A percentile compares a stretch with the other conserved stretches of the same genome.
Evolutionary conservation across 2,329 filamentous ascomycete species (phyloP).

Genomic region (Xylariaceae sp.): DNA sequence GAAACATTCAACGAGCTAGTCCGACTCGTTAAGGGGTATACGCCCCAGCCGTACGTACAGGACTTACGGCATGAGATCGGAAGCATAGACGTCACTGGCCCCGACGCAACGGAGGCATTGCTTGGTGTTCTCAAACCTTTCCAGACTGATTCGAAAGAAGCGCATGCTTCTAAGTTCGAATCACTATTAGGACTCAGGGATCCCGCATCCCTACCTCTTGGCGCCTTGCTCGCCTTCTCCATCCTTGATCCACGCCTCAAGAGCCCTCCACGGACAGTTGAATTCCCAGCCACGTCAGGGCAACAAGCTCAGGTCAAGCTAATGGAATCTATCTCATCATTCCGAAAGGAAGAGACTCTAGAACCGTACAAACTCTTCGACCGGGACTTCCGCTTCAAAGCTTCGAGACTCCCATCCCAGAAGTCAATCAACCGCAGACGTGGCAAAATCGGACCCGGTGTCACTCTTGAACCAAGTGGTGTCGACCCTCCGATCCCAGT

Average conservation of each 20-base stretch:
- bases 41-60: slow-evolving; percentile 57
- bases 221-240: slow-evolving; percentile 66
- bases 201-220: slow-evolving; percentile 62
- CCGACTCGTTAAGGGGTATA: slow-evolving; percentile 53
- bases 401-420: slow-evolving; percentile 65
- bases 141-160: slow-evolving; percentile 31
- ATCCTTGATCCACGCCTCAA: slow-evolving; percentile 74
- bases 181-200: slow-evolving; percentile 58
- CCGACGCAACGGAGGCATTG: slow-evolving; percentile 74
- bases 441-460: slow-evolving; percentile 56
- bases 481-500: slow-evolving; percentile 74
- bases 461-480: slow-evolving; percentile 49
- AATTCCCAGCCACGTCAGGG: slow-evolving; percentile 33
- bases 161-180: slow-evolving; percentile 46
- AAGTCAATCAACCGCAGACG: slow-evolving; percentile 77
- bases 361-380: slow-evolving; percentile 59
- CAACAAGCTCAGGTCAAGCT: slow-evolving; percentile 34
- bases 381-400: slow-evolving; percentile 58
- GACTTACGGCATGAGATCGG: slow-evolving; percentile 65
- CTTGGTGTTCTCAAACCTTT: slow-evolving; percentile 59
- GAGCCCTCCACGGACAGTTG: slow-evolving; percentile 61
- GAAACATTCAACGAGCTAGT: slow-evolving; percentile 62
- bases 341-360: slow-evolving; percentile 57
- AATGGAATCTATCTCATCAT: slow-evolving; percentile 57
- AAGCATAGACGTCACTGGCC: slow-evolving; percentile 55